A percentile compares a stretch with the other conserved stretches of the same genome.
phyloP scores from a whole-genome alignment of 73 alveolate species.

The Paramecium pentaurelia region DNA sequence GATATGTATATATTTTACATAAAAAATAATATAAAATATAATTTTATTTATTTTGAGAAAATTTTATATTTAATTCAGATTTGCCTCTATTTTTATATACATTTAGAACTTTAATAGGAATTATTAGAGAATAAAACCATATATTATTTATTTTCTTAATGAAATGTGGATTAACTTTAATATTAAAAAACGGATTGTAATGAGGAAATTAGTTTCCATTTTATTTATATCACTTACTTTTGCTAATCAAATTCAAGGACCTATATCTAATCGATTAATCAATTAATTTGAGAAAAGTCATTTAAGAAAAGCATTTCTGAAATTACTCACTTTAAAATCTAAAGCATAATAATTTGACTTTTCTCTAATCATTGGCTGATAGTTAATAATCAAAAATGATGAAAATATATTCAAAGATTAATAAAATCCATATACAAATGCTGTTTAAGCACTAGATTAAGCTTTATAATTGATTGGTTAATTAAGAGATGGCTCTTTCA shows the following conservation, averaged over 20 bases:
- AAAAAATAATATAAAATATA: neutral
- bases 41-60: neutral
- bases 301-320: neutral
- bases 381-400: neutral
- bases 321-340: neutral
- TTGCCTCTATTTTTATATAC: too few relatives aligned
- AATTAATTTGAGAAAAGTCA: neutral
- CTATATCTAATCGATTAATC: neutral
- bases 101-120: neutral
- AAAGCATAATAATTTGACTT: conserved; percentile 33
- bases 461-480: neutral
- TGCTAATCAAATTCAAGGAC: neutral
- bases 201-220: neutral
- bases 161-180: neutral
- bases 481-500: conserved; percentile 40
- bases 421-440: neutral
- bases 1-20: neutral
- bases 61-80: neutral
- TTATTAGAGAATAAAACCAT: neutral
- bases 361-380: neutral
- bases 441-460: neutral
- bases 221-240: neutral
- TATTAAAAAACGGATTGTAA: neutral
- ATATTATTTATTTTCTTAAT: neutral
- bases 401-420: neutral